Percentiles rank a stretch among this genome's conserved stretches.
phyloP scores from a whole-genome alignment of 2,329 filamentous ascomycete species.

The Chrysosporium keratinophilum region DNA sequence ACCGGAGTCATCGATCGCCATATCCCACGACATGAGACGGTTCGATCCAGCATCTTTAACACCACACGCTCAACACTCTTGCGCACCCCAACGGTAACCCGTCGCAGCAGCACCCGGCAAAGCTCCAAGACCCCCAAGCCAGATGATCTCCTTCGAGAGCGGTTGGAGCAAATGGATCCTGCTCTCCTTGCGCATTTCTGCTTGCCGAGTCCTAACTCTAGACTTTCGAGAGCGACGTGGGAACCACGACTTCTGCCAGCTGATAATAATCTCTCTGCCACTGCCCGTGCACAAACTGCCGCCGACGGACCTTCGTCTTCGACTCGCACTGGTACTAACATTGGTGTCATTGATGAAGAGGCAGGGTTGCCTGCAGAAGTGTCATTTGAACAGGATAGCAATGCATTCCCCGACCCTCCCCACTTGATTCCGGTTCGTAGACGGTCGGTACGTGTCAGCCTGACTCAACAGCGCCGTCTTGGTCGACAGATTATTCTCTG shows the following conservation, averaged over 20 bases:
- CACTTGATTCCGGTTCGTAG: conserved; percentile 10
- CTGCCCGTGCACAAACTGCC: background rate
- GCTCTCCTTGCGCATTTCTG: conserved; percentile 12
- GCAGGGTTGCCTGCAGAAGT: conserved; percentile 1
- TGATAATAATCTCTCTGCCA: background rate
- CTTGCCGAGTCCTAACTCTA: conserved; percentile 1
- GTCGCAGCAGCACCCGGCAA: conserved; percentile 10
- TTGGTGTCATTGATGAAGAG: conserved; percentile 11
- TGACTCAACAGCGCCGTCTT: conserved; percentile 12
- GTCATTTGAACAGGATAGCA: conserved; percentile 11
- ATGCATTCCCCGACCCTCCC: conserved; percentile 16
- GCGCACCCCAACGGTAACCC: conserved; percentile 9
- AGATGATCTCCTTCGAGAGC: conserved; percentile 14
- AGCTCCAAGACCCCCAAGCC: background rate
- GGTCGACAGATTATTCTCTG: conserved; percentile 15
- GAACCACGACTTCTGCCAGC: background rate
- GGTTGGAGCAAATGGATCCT: conserved; percentile 13
- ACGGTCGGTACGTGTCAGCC: background rate
- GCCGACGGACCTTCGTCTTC: background rate
- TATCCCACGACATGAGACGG: conserved; percentile 1
- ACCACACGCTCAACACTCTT: background rate
- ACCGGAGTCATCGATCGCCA: conserved; percentile 2
- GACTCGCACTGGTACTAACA: background rate
- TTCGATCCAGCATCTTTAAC: conserved; percentile 2
- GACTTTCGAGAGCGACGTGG: background rate